Conservation (phyloP, 352 stramenopile species). For the Globisporangium nagaii region DNA sequence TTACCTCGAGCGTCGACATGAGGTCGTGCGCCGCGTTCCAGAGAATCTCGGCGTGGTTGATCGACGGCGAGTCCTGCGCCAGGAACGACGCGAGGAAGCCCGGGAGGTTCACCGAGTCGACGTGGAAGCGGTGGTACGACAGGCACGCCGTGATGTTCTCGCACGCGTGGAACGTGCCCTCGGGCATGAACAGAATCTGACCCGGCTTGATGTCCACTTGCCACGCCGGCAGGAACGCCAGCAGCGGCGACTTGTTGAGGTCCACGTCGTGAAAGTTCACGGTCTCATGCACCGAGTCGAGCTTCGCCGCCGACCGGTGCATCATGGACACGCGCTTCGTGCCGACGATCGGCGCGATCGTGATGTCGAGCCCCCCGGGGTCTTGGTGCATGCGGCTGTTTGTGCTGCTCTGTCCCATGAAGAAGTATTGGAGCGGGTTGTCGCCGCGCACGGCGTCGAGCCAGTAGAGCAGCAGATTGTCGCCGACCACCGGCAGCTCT, state of each 20-base stretch:
- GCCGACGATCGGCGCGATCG: conserved; percentile 90
- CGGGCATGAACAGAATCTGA: conserved; percentile 92
- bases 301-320: conserved; percentile 60
- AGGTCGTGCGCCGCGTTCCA: conserved; percentile 90
- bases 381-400: conserved; percentile 90
- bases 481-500: conserved; percentile 84
- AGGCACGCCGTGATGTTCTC: conserved; percentile 92
- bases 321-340: conserved; percentile 77
- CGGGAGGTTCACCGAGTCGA: conserved; percentile 88
- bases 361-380: conserved; percentile 88
- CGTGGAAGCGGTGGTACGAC: conserved; percentile 93
- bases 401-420: conserved; percentile 91
- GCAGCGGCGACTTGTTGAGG: conserved; percentile 80
- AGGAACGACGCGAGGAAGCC: conserved; percentile 89
- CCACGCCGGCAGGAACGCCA: conserved; percentile 86
- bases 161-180: conserved; percentile 90
- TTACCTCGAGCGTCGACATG: conserved; percentile 83
- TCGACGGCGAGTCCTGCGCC: conserved; percentile 84
- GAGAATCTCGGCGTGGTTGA: conserved; percentile 90
- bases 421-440: conserved; percentile 93
- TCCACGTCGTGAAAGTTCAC: conserved; percentile 82
- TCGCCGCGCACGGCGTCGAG: conserved; percentile 82
- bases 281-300: conserved; percentile 82
- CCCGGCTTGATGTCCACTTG: conserved; percentile 85
- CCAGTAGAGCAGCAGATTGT: conserved; percentile 92